Conservation (phyloP, 2,329 filamentous ascomycete genomes). For the Furcasterigmium furcatum region DNA sequence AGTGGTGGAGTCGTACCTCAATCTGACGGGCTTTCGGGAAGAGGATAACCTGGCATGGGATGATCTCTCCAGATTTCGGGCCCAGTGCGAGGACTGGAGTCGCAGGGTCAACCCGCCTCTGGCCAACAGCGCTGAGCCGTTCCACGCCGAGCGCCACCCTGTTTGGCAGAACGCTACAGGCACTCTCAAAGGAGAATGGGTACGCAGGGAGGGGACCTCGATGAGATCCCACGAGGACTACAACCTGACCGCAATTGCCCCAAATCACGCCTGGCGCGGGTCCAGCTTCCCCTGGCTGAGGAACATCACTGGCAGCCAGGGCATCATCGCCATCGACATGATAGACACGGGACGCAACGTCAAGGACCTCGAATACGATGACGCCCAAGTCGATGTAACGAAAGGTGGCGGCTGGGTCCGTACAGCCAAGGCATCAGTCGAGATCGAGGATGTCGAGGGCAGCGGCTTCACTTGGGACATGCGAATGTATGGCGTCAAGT, state of each 20-base stretch:
- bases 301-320: conserved; percentile 74
- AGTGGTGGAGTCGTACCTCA: conserved; percentile 45
- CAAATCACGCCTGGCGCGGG: conserved; percentile 62
- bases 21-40: conserved; percentile 73
- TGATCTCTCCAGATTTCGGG: conserved; percentile 62
- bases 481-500: conserved; percentile 80
- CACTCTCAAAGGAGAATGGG: conserved; percentile 73
- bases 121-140: conserved; percentile 33
- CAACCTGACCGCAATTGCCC: conserved; percentile 64
- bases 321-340: conserved; percentile 63
- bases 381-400: conserved; percentile 27
- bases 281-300: conserved; percentile 63
- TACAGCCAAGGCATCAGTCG: conserved; percentile 66
- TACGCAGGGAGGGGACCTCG: conserved; percentile 50
- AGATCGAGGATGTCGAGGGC: conserved; percentile 67
- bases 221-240: conserved; percentile 43
- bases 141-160: conserved; percentile 35
- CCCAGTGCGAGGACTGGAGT: conserved; percentile 61
- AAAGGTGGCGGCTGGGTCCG: conserved; percentile 55
- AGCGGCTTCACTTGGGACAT: conserved; percentile 76
- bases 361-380: conserved; percentile 39
- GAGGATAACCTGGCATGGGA: conserved; percentile 78
- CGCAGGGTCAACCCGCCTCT: conserved; percentile 44
- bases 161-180: conserved; percentile 81
- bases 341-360: conserved; percentile 48